Conservation (phyloP, 805 yeast genomes). For the Yamadazyma sp. region DNA sequence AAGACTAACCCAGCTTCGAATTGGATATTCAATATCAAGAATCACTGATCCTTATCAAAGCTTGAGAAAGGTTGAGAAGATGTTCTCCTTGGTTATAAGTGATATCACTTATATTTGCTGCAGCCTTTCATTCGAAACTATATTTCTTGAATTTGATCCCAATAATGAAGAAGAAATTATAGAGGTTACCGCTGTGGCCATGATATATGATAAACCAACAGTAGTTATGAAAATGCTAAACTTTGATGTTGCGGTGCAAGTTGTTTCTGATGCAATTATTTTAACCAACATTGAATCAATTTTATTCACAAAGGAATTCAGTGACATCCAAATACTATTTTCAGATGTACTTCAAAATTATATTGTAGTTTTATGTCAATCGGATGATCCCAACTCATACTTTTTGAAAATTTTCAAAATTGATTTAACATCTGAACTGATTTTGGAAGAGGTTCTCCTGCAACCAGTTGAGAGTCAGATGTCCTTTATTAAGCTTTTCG, state of each 20-base stretch:
- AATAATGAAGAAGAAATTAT: constrained; percentile 17
- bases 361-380: constrained; percentile 2
- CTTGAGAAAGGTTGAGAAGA: constrained; percentile 26
- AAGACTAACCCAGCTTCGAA: constrained; percentile 28
- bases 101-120: constrained; percentile 27
- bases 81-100: constrained; percentile 17
- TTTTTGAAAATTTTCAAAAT: background rate
- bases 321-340: constrained; percentile 2
- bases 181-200: constrained; percentile 21
- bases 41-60: constrained; percentile 24
- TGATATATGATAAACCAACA: constrained; percentile 18
- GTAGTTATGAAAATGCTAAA: constrained; percentile 11
- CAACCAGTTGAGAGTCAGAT: too few species aligned
- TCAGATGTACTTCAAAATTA: constrained; percentile 1
- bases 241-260: constrained; percentile 21
- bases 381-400: background rate
- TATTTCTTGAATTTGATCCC: constrained; percentile 28
- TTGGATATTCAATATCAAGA: constrained; percentile 29
- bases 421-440: background rate
- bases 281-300: constrained; percentile 8
- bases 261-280: constrained; percentile 17
- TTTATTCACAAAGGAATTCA: constrained; percentile 2
- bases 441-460: background rate
- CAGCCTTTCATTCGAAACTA: constrained; percentile 36
- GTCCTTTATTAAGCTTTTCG: constrained; percentile 12